These are phyloP conservation scores for Piper betle DNA, from an alignment of 164 flowering plant species.

Conservation along the genomic window DNA sequence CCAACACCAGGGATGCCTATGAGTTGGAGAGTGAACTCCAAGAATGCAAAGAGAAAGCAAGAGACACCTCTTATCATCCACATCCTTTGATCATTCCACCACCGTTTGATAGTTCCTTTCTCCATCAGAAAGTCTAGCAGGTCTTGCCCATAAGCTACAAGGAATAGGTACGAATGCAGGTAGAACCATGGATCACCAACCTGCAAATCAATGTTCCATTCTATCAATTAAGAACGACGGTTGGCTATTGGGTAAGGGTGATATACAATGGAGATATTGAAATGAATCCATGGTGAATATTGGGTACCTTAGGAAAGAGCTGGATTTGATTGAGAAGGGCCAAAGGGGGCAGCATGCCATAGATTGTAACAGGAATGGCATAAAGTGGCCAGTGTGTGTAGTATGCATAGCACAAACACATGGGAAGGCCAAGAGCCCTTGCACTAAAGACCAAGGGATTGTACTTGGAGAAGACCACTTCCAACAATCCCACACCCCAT, in stretches of 20 bases:
- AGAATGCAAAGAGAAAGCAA: constrained; percentile 24
- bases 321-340: constrained; percentile 34
- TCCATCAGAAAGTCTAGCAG: constrained; percentile 21
- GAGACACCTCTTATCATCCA: constrained; percentile 63
- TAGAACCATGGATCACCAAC: constrained; percentile 40
- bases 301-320: constrained; percentile 55
- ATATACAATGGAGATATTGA: neutral
- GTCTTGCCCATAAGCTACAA: constrained; percentile 50
- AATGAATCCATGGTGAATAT: neutral
- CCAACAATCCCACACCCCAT: constrained; percentile 51
- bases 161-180: constrained; percentile 37
- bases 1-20: constrained; percentile 31
- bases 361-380: constrained; percentile 34
- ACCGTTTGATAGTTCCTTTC: constrained; percentile 23
- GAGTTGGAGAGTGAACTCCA: constrained; percentile 25
- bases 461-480: constrained; percentile 42
- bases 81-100: constrained; percentile 77
- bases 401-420: constrained; percentile 9
- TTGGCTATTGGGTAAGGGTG: neutral
- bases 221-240: neutral
- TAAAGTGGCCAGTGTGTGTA: constrained; percentile 32
- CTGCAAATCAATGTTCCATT: constrained; percentile 10
- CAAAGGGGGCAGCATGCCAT: constrained; percentile 54
- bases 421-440: constrained; percentile 19
- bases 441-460: constrained; percentile 40